These are phyloP conservation scores for Withania somnifera DNA, from an alignment of 305 asterid species.

Conservation along the genomic window DNA sequence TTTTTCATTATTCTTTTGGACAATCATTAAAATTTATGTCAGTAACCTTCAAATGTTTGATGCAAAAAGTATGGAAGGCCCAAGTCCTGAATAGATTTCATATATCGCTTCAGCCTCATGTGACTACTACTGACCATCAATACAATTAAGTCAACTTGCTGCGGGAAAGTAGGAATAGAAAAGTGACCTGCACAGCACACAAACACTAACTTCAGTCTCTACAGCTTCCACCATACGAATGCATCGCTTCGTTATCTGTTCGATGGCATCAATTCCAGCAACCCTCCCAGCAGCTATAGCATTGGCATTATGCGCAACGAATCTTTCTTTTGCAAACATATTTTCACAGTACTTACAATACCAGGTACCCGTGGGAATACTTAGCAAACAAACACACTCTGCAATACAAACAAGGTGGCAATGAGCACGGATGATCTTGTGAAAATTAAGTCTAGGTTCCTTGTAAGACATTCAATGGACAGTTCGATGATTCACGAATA, in stretches of 20 bases:
- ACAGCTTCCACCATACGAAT: slow-evolving; percentile 50
- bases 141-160: not conserved
- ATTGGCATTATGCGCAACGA: slow-evolving; percentile 45
- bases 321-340: slow-evolving; percentile 49
- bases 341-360: slow-evolving; percentile 56
- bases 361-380: slow-evolving; percentile 63
- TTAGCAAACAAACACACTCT: slow-evolving; percentile 54
- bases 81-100: not conserved
- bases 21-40: not conserved
- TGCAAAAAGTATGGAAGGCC: not conserved
- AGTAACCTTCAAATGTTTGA: not conserved
- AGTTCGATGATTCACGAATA: not conserved
- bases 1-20: not conserved
- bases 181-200: slow-evolving; percentile 76
- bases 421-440: not conserved
- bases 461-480: not conserved
- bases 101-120: not conserved
- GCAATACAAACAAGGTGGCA: slow-evolving; percentile 11
- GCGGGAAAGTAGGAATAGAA: not conserved
- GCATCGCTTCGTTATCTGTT: slow-evolving; percentile 57
- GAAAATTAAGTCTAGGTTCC: not conserved
- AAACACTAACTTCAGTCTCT: slow-evolving; percentile 52
- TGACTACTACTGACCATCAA: not conserved
- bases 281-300: slow-evolving; percentile 89
- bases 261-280: slow-evolving; percentile 63